Percentiles rank a stretch among this genome's conserved stretches.
These are phyloP conservation scores for Myotisia sp. DNA, from an alignment of 2,329 filamentous ascomycete species.

Conservation along the genomic window DNA sequence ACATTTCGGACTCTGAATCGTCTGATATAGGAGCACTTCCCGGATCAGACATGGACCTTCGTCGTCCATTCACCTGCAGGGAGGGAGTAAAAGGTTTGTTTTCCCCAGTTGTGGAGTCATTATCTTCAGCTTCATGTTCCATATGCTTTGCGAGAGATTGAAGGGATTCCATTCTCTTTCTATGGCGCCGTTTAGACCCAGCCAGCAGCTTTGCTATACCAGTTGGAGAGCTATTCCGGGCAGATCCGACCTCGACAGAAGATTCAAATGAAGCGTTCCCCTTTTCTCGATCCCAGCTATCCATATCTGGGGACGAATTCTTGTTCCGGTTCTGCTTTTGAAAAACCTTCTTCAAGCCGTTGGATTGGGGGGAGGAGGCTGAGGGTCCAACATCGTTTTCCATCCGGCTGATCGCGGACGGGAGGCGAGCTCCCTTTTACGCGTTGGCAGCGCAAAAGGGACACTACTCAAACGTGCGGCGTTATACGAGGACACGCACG, in stretches of 20 bases:
- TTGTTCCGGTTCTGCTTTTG: slow-evolving; percentile 24
- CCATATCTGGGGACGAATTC: too few species aligned
- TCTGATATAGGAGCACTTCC: slow-evolving; percentile 34
- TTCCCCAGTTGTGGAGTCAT: slow-evolving; percentile 5
- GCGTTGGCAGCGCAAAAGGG: too few species aligned
- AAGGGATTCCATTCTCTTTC: slow-evolving; percentile 26
- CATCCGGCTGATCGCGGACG: too few species aligned
- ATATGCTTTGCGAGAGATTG: background rate
- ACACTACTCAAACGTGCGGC: too few species aligned
- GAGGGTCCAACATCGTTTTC: slow-evolving; percentile 20
- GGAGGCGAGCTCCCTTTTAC: too few species aligned
- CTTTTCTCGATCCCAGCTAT: too few species aligned
- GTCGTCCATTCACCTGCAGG: slow-evolving; percentile 17
- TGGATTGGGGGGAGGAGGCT: slow-evolving; percentile 17
- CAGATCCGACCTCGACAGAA: slow-evolving; percentile 22
- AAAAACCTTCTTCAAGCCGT: slow-evolving; percentile 25
- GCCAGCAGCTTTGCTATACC: slow-evolving; percentile 41
- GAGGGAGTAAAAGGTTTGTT: slow-evolving; percentile 6
- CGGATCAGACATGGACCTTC: slow-evolving; percentile 12
- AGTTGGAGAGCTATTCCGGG: slow-evolving; percentile 24
- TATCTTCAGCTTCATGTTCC: slow-evolving; percentile 1
- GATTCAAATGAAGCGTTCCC: too few species aligned
- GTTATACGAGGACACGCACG: too few species aligned
- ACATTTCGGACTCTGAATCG: slow-evolving; percentile 37
- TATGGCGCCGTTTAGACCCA: slow-evolving; percentile 23